Evolutionary conservation across 1,284 basidiomycete genomes (phyloP).

Genomic region (Lentinula novae-zelandiae): DNA sequence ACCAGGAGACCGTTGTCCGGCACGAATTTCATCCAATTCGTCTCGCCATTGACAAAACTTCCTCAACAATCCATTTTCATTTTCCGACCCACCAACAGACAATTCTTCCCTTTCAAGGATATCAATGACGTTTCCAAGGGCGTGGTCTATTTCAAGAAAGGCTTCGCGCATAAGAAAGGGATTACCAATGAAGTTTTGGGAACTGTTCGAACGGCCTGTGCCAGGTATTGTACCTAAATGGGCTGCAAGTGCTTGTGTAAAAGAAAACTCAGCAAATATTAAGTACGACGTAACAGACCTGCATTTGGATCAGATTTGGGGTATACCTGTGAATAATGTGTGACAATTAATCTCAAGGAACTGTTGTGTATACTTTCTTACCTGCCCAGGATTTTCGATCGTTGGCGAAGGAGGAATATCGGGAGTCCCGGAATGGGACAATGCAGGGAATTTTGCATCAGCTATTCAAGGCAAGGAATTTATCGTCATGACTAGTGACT

Average conservation of each 20-base stretch:
- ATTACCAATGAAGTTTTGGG: constrained; percentile 31
- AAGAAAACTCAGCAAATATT: background rate
- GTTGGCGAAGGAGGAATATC: constrained; percentile 30
- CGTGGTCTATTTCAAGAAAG: constrained; percentile 34
- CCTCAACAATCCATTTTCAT: constrained; percentile 28
- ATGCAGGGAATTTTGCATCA: constrained; percentile 31
- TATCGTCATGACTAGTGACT: background rate
- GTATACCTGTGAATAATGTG: constrained; percentile 25
- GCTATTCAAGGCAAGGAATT: constrained; percentile 15
- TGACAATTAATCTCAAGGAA: background rate
- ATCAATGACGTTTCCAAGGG: constrained; percentile 33
- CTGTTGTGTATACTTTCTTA: constrained; percentile 10
- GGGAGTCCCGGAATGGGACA: constrained; percentile 16
- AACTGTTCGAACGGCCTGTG: constrained; percentile 14
- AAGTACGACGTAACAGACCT: constrained; percentile 16
- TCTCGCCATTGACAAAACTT: constrained; percentile 34
- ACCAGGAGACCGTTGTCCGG: constrained; percentile 19
- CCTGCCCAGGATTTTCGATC: constrained; percentile 33
- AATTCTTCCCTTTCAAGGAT: constrained; percentile 35
- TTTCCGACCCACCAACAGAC: constrained; percentile 23
- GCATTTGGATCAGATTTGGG: constrained; percentile 28
- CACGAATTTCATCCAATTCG: constrained; percentile 31
- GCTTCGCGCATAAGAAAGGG: constrained; percentile 36
- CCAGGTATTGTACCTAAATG: constrained; percentile 14
- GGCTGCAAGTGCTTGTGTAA: background rate